Evolutionary conservation across 139 green algal genomes (phyloP), one percentile per base, ranked within the genome.

Genomic region (Closterium sp.): DNA sequence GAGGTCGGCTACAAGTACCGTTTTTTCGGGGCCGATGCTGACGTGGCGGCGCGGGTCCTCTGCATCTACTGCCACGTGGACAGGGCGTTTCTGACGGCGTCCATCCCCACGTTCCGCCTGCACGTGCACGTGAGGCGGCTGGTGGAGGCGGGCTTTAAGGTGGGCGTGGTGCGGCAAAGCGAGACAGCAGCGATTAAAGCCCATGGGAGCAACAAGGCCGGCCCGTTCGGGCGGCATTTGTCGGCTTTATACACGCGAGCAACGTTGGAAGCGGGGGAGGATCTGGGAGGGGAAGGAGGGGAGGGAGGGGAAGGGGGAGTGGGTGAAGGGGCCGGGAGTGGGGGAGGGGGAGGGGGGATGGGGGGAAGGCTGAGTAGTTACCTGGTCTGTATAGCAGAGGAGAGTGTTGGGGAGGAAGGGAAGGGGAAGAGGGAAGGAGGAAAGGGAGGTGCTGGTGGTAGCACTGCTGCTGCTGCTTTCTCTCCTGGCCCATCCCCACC

Each of bases 11-110:
- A 96, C 91, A 96, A 96, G 91, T 96, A 94, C 91, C 90, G 96
- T 0, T 97, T 99, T 31, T 99, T 98, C 95, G 98, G 97, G 1
- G 93, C 96, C 10, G 98, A 99, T 93, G 98, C 98, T 3, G 96
- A 97, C 87, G 91, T 95, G 22, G 97, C 95, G 30, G 45, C 95
- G 1, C 70, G 94, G 42, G 90, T 94, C 42, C 94, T 96, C 38
- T 94, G 95, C 88, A 96, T 97, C 85, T 97, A 96, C 86, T 86
- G 90, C 30, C 97, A 97, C 92, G 93, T 94, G 9, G 96, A 98
- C 90, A 96, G 96, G 89, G 96, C 96, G 91, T 99, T 97, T 94
- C 92, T 98, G 42, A 97, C 94, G 4, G 96, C 97, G 29, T 95
- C 85, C 50, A 94, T 99, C 17, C 97, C 98, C 10, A 95, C 97